These are phyloP conservation scores for Leccinum fibrillosum DNA, from an alignment of 768 basidiomycete species.

Conservation along the genomic window DNA sequence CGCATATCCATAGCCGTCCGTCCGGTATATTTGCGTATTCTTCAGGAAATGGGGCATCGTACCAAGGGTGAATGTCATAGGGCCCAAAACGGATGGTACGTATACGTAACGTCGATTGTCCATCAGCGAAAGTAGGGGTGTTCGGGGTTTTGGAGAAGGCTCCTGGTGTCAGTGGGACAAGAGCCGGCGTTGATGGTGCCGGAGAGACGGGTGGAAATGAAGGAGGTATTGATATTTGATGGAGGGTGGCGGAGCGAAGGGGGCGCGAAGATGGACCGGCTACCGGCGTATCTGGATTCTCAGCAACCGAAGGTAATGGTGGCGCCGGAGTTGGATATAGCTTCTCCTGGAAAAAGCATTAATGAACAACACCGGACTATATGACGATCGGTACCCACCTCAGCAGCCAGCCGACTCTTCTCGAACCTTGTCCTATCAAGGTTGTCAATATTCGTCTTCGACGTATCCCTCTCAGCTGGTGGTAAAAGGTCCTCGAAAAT, in stretches of 20 bases:
- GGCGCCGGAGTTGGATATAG: slow-evolving; percentile 43
- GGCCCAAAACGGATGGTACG: slow-evolving; percentile 86
- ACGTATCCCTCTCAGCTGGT: slow-evolving; percentile 66
- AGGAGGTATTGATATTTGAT: slow-evolving; percentile 34
- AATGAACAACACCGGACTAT: not conserved
- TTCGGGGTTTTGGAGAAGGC: slow-evolving; percentile 31
- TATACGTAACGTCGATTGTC: slow-evolving; percentile 56
- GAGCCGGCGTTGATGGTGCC: slow-evolving; percentile 35
- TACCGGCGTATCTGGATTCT: slow-evolving; percentile 35
- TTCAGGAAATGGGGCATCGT: slow-evolving; percentile 97
- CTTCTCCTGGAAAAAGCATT: slow-evolving; percentile 40
- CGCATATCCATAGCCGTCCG: slow-evolving; percentile 93
- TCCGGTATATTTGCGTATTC: slow-evolving; percentile 93
- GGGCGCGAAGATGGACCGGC: slow-evolving; percentile 61
- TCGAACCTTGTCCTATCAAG: slow-evolving; percentile 73
- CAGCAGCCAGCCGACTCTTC: slow-evolving; percentile 63
- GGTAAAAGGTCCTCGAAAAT: slow-evolving; percentile 84
- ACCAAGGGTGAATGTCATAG: slow-evolving; percentile 97
- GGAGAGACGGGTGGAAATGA: slow-evolving; percentile 32
- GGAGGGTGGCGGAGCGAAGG: slow-evolving; percentile 54
- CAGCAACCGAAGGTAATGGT: slow-evolving; percentile 30
- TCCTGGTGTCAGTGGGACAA: slow-evolving; percentile 33
- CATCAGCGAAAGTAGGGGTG: slow-evolving; percentile 22
- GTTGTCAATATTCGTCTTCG: slow-evolving; percentile 58
- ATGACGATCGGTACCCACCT: slow-evolving; percentile 46